These are phyloP conservation scores for Solanum peruvianum DNA, from an alignment of 257 asterid genomes.

Conservation along the genomic window DNA sequence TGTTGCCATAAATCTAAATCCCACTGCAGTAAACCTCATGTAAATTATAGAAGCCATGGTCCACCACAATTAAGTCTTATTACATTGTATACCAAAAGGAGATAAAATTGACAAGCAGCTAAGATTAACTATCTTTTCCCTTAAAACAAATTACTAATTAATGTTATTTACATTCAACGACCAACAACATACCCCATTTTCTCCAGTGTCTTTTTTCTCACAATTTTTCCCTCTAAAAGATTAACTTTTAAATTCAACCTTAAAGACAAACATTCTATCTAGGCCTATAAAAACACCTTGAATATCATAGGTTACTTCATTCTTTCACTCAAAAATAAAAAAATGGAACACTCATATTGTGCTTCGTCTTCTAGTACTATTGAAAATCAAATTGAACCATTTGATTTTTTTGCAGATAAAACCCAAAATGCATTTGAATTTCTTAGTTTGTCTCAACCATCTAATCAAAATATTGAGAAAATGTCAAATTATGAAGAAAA, in stretches of 20 bases:
- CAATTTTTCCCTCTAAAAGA: conserved; percentile 2
- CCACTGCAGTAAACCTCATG: conserved; percentile 18
- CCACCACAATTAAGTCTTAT: conserved; percentile 30
- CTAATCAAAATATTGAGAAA: background rate
- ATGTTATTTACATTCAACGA: conserved; percentile 26
- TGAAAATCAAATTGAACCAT: conserved; percentile 16
- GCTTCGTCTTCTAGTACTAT: background rate
- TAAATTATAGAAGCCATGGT: conserved; percentile 36
- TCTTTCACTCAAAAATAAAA: background rate
- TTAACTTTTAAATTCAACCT: background rate
- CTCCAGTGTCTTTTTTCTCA: conserved; percentile 1
- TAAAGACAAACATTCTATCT: conserved; percentile 1
- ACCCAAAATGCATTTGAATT: background rate
- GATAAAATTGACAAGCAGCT: conserved; percentile 20
- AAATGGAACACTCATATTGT: conserved; percentile 19
- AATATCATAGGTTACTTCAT: background rate
- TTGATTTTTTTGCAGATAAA: conserved; percentile 40
- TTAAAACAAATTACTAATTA: background rate
- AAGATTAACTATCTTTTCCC: conserved; percentile 12
- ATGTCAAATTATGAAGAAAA: background rate
- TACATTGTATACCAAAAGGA: conserved; percentile 27
- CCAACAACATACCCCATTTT: conserved; percentile 19
- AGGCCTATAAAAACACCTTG: conserved; percentile 18
- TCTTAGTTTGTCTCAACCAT: background rate
- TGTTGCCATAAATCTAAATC: conserved; percentile 10